Evolutionary conservation across 2,329 filamentous ascomycete species (phyloP).

Genomic region (Raffaelea arxii): DNA sequence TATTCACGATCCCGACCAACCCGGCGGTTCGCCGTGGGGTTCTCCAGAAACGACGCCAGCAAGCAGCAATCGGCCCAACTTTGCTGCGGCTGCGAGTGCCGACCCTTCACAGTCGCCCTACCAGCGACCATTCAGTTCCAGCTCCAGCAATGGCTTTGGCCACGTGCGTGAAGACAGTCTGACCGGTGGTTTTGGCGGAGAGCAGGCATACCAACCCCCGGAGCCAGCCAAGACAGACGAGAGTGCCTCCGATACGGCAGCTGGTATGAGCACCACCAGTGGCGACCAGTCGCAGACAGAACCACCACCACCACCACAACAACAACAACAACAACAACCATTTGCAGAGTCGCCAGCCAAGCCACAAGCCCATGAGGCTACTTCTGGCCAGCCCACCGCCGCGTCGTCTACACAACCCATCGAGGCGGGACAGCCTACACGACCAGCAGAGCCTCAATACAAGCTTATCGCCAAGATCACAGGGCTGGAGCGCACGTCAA

Average conservation of each 20-base stretch:
- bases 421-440: constrained; percentile 44
- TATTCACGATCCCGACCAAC: constrained; percentile 44
- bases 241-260: constrained; percentile 15
- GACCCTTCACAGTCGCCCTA: constrained; percentile 33
- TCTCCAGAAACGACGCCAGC: constrained; percentile 42
- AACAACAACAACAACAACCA: constrained; percentile 12
- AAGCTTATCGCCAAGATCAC: constrained; percentile 94
- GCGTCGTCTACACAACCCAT: not conserved
- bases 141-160: constrained; percentile 31
- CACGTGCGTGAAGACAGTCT: constrained; percentile 18
- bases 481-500: constrained; percentile 80
- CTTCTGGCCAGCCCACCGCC: constrained; percentile 15
- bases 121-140: constrained; percentile 19
- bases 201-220: constrained; percentile 33
- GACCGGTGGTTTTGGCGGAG: constrained; percentile 22
- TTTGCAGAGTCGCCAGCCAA: not conserved
- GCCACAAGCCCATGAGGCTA: constrained; percentile 7
- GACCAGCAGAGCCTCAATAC: constrained; percentile 56
- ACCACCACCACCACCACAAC: constrained; percentile 18
- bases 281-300: constrained; percentile 19
- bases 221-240: constrained; percentile 30
- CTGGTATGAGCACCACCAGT: constrained; percentile 12
- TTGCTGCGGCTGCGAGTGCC: constrained; percentile 26
- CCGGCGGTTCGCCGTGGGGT: constrained; percentile 46
- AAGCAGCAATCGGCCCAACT: constrained; percentile 32